Evolutionary conservation across 257 asterid genomes (phyloP), one percentile per base, ranked within the genome.

Genomic region (Plantago elongata): DNA sequence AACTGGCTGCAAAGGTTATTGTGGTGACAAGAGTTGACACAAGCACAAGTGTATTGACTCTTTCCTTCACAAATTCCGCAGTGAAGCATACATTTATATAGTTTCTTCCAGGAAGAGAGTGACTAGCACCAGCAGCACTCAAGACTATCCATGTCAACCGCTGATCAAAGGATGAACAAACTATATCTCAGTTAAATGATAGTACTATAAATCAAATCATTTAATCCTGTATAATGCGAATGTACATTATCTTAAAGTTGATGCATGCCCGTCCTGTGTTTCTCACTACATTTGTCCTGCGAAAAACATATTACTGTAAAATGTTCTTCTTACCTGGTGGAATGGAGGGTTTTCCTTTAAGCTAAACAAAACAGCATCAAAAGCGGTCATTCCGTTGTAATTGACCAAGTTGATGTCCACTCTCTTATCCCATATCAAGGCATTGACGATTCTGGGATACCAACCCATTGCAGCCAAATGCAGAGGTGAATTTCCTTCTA

Each of bases 1-100:
- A 72, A 16, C 81, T 79, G 0, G 84, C 81, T 11, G 77, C 63
- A 54, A 79, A 79, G 3, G 81, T 76, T 13, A 79, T 63, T 0
- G 79, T 69, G 49, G 66, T 75, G 5, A 74, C 75, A 11, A 74
- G 66, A 14, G 82, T 73, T 54, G 82, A 64, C 15, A 79, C 78
- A 8, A 79, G 65, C 22, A 79, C 42, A 30, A 73, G 77, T 13
- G 75, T 72, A 61, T 76, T 76, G 4, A 76, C 72, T 72, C 71
- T 65, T 9, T 74, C 76, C 56, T 68, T 71, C 42, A 55, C 65
- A 10, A n/a, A 17, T 30, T 68, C 72, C 27, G 12, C 54, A 30
- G 10, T n/a, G 9, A 2, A 18, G n/a, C 55, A 46, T 3, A 50
- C 55, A 34, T 8, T 4, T 9, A 13, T 27, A 34, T 7, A 14